Base-by-base conservation (phyloP, 805 yeast species). In the Komagataella ulmi region DNA sequence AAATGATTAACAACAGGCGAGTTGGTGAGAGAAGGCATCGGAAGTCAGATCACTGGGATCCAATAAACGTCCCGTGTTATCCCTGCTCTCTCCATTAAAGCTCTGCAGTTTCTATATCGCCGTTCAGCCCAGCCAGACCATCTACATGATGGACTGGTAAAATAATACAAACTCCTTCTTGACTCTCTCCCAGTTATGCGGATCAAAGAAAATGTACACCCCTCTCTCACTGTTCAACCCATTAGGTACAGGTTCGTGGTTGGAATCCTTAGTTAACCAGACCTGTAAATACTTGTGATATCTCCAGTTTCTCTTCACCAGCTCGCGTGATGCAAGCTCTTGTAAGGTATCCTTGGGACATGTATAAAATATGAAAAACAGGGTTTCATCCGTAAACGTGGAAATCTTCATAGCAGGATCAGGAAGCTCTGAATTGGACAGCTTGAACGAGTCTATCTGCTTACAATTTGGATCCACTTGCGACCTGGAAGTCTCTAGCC, bases 181-280 rank as follows among this genome's bases (percentile, higher is more conserved):
- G 56, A 91, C 89, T 66, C 87, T 88, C 60, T 88, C 96, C 99
- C 99, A 93, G 55, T 86, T 80, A 58, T 83, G 87, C 3, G 98
- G 97, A 62, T 93, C 98, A 64, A 93, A 93, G 65, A 93, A 91
- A 21, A 90, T 83, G 64, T 93, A 93, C 7, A 89, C 81, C 1
- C 99, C 98, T 55, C 91, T 78, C 68, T 93, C 99, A 52, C 90
- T 88, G 43, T 72, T 76, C 21, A 24, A 10, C 44, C 83, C 84
- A 40, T 85, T 79, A 54, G 88, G 87, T 14, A 87, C 78, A 1
- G 97, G 97, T 65, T 91, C 98, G 55, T 82, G 81, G 59, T 80
- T 79, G 24, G 95, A 86, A 61, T 89, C 97, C 66, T 93, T 93
- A 10, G 99, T 93, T 54, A 93, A 71, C 99, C 99, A 93, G 50